Percentiles rank a stretch among this genome's conserved stretches.
These are phyloP conservation scores for Lasiosphaeria miniovina DNA, from an alignment of 495 filamentous ascomycete genomes.

Conservation along the genomic window DNA sequence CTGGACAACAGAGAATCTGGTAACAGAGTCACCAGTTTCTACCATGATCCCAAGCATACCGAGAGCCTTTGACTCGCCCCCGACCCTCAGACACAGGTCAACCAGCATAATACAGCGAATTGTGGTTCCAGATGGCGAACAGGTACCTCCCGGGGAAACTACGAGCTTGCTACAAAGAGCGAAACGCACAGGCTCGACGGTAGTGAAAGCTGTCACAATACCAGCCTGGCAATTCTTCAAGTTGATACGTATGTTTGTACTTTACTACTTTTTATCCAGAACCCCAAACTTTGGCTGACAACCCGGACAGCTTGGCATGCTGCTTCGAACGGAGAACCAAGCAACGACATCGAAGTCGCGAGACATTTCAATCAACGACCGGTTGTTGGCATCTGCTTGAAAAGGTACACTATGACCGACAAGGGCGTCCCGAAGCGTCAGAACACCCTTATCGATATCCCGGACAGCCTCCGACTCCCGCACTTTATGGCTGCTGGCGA, in stretches of 20 bases:
- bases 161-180: slow-evolving; percentile 36
- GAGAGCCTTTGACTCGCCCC: background rate
- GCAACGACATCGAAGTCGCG: slow-evolving; percentile 47
- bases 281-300: background rate
- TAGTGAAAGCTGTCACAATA: slow-evolving; percentile 85
- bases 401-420: slow-evolving; percentile 76
- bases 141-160: slow-evolving; percentile 35
- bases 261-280: background rate
- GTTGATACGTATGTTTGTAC: slow-evolving; percentile 64
- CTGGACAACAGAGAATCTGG: slow-evolving; percentile 31
- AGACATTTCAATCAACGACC: slow-evolving; percentile 59
- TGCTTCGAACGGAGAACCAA: slow-evolving; percentile 42
- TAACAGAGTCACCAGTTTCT: slow-evolving; percentile 23
- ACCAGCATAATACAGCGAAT: slow-evolving; percentile 51
- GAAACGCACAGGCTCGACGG: slow-evolving; percentile 43
- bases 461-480: slow-evolving; percentile 79
- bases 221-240: slow-evolving; percentile 98
- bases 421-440: slow-evolving; percentile 65
- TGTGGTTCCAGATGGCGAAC: slow-evolving; percentile 37
- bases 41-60: slow-evolving; percentile 18
- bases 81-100: slow-evolving; percentile 37
- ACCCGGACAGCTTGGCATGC: slow-evolving; percentile 65
- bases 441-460: slow-evolving; percentile 85
- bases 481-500: slow-evolving; percentile 86
- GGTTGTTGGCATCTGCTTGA: slow-evolving; percentile 86